Evolutionary conservation across 306 rosid species (phyloP), one percentile per base, ranked within the genome.

Genomic region (Sesbania bispinosa): DNA sequence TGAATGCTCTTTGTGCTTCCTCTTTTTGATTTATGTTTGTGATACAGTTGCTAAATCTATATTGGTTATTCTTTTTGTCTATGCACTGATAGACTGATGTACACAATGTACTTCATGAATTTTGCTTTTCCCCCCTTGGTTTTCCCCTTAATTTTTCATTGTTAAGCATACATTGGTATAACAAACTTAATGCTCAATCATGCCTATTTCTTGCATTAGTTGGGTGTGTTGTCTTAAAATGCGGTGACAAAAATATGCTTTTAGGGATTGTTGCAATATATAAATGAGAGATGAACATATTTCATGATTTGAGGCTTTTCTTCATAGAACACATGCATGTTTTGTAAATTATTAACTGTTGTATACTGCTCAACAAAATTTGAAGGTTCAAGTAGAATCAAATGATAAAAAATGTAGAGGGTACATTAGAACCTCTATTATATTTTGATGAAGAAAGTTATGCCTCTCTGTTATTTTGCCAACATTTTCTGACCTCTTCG

Each of bases 1-100:
- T 42, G 10, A 57, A 23, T 72, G 23, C 58, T 78, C 23, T 41
- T 21, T 23, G 18, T 53, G 71, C 16, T 55, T 47, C 26, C 32
- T 63, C 16, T 41, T 46, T 68, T 48, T 50, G 2, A 42, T 55
- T 69, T 75, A 14, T 57, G 66, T 43, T 38, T 64, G 38, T 46
- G 8, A 9, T 27, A 5, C 46, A 47, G 32, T 75, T 55, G 18
- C 20, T 39, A 60, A 47, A 46, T 42, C 9, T 69, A 47, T 66
- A 21, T 13, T 21, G 67, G 35, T 42, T 32, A 45, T 43, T 23
- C 10, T 41, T 10, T 67, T 15, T 29, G 29, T 73, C n/a, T 16
- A 13, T 69, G 35, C n/a, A 24, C 29, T 14, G 35, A 13, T 69
- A 29, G 10, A 24, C 29, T 14, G 35, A 18, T 58, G 13, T 33